These are phyloP conservation scores for Agapanthus africanus DNA, from an alignment of 106 monocot species.

Conservation along the genomic window DNA sequence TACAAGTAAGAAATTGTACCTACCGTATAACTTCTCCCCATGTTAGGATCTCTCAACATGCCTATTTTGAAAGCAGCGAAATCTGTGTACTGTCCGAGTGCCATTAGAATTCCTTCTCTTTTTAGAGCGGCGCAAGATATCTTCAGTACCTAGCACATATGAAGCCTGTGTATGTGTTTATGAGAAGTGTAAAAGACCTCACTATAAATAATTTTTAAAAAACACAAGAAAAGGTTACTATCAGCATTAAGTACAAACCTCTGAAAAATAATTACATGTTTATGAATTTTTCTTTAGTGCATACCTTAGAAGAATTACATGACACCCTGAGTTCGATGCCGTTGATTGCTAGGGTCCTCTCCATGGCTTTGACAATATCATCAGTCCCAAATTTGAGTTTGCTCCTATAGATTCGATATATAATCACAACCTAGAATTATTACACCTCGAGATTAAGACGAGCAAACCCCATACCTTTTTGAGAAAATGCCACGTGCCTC, in stretches of 20 bases:
- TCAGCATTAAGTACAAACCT: neutral
- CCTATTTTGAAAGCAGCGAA: slow-evolving; percentile 24
- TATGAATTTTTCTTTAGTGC: neutral
- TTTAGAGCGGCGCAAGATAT: slow-evolving; percentile 32
- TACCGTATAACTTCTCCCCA: no score
- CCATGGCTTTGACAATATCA: slow-evolving; percentile 64
- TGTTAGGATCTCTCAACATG: no score
- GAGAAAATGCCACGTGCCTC: slow-evolving; percentile 23
- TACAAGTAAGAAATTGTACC: no score
- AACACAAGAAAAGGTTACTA: neutral
- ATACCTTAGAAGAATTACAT: slow-evolving; percentile 76
- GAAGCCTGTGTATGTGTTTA: slow-evolving; percentile 33
- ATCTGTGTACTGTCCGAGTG: slow-evolving; percentile 26
- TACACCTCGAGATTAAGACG: neutral
- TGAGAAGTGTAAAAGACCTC: neutral
- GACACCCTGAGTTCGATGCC: slow-evolving; percentile 91
- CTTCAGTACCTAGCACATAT: slow-evolving; percentile 72
- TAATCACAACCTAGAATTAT: neutral
- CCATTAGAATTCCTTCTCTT: slow-evolving; percentile 29
- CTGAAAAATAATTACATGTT: neutral
- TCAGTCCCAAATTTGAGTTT: slow-evolving; percentile 47
- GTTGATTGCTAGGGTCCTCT: slow-evolving; percentile 48
- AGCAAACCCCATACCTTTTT: slow-evolving; percentile 26
- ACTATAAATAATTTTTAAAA: neutral
- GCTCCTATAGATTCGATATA: slow-evolving; percentile 27